These are phyloP conservation scores for Agaricus blazei DNA, from an alignment of 768 basidiomycete species.

Conservation along the genomic window DNA sequence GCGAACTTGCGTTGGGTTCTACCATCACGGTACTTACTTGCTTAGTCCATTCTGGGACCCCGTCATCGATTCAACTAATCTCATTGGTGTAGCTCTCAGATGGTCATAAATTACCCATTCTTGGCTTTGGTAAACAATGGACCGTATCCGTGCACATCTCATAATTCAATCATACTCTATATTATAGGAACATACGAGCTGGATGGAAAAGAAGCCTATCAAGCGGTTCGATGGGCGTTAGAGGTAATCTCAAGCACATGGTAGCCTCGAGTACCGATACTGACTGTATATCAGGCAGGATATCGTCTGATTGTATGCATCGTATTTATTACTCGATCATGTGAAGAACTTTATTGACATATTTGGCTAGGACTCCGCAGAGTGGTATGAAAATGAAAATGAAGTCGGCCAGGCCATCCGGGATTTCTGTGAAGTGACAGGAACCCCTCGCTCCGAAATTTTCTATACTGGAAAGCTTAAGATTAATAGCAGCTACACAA, in stretches of 20 bases:
- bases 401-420: background rate
- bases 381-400: conserved; percentile 1
- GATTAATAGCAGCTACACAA: conserved; percentile 47
- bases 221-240: conserved; percentile 4
- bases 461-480: conserved; percentile 72
- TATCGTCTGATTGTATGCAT: background rate
- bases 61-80: conserved; percentile 2
- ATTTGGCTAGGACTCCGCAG: background rate
- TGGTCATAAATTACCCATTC: conserved; percentile 45
- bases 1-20: background rate
- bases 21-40: background rate
- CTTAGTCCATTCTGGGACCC: background rate
- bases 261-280: background rate
- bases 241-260: background rate
- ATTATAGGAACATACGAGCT: conserved; percentile 47
- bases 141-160: background rate
- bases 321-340: background rate
- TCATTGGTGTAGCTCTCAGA: conserved; percentile 36
- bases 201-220: conserved; percentile 33
- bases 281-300: background rate
- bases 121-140: conserved; percentile 40
- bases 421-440: conserved; percentile 1
- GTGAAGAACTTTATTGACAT: background rate
- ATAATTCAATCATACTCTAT: background rate
- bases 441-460: conserved; percentile 49